These are phyloP conservation scores for Daldinia grandis DNA, from an alignment of 495 filamentous ascomycete species.

Conservation along the genomic window DNA sequence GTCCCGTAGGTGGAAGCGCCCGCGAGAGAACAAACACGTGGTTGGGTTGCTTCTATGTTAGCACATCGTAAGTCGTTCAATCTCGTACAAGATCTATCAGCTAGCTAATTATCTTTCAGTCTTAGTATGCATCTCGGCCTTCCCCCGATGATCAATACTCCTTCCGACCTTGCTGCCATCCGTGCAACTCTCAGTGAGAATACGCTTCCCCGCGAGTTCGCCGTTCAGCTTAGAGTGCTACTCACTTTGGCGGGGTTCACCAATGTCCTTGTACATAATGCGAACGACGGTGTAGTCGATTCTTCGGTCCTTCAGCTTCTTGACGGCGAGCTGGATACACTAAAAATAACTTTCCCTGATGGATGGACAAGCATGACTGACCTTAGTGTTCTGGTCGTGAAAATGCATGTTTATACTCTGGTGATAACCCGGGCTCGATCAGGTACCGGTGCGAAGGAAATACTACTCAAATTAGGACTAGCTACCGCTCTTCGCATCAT, in stretches of 20 bases:
- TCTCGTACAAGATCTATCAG: background rate
- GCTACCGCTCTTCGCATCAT: constrained; percentile 35
- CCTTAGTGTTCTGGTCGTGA: constrained; percentile 33
- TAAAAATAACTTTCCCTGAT: constrained; percentile 36
- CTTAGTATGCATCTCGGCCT: constrained; percentile 47
- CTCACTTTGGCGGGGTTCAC: constrained; percentile 37
- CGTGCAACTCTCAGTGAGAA: constrained; percentile 33
- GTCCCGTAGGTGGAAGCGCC: constrained; percentile 21
- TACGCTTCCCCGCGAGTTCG: constrained; percentile 36
- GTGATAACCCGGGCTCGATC: constrained; percentile 37
- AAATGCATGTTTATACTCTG: constrained; percentile 40
- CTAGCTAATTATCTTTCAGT: constrained; percentile 25
- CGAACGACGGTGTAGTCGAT: constrained; percentile 43
- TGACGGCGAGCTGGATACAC: constrained; percentile 42
- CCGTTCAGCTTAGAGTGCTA: constrained; percentile 37
- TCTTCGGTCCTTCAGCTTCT: constrained; percentile 47
- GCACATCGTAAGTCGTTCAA: constrained; percentile 39
- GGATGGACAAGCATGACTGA: constrained; percentile 41
- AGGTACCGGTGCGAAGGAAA: constrained; percentile 29
- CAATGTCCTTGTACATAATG: constrained; percentile 38
- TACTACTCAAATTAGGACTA: constrained; percentile 39
- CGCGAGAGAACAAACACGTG: constrained; percentile 43
- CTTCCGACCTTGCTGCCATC: constrained; percentile 42
- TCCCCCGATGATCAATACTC: constrained; percentile 41
- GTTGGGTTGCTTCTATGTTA: constrained; percentile 47